phyloP scores from a whole-genome alignment of 2,329 filamentous ascomycete genomes.

The Hypoxylon sp. region DNA sequence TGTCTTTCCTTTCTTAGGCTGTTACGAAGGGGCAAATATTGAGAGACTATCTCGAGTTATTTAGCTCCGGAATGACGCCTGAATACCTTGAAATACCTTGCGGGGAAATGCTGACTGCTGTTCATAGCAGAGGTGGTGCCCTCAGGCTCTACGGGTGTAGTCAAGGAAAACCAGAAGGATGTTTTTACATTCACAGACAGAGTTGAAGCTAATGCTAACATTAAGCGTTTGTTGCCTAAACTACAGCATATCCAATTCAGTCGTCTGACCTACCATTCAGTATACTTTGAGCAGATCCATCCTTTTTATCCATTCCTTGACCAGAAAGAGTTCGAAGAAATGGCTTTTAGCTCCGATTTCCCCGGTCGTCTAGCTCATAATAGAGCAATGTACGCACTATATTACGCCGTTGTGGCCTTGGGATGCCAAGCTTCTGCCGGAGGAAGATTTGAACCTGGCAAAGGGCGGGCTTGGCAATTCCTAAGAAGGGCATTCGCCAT shows the following conservation, averaged over 20 bases:
- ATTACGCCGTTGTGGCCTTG: slow-evolving; percentile 58
- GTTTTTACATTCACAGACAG: slow-evolving; percentile 14
- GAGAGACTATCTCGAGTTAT: too few species aligned
- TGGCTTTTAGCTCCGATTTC: slow-evolving; percentile 51
- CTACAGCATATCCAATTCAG: neutral
- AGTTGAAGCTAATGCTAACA: slow-evolving; percentile 32
- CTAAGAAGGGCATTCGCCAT: slow-evolving; percentile 57
- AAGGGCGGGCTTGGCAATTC: slow-evolving; percentile 58
- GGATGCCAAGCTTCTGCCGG: slow-evolving; percentile 57
- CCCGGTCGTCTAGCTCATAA: slow-evolving; percentile 47
- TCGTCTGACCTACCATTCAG: slow-evolving; percentile 18
- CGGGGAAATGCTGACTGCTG: slow-evolving; percentile 2
- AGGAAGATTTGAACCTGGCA: slow-evolving; percentile 58
- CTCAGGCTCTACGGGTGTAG: slow-evolving; percentile 5
- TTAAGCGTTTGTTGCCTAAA: slow-evolving; percentile 18
- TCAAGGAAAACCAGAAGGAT: slow-evolving; percentile 23
- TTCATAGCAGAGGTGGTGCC: slow-evolving; percentile 10
- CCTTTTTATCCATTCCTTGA: slow-evolving; percentile 60
- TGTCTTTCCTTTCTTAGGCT: too few species aligned
- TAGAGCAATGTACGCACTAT: slow-evolving; percentile 57
- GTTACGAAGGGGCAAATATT: too few species aligned
- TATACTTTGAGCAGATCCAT: slow-evolving; percentile 59
- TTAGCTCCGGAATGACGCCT: too few species aligned
- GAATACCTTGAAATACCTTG: neutral
- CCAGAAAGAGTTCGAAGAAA: slow-evolving; percentile 55